These are phyloP conservation scores for Trametes gibbosa DNA, from an alignment of 768 basidiomycete species.

Conservation along the genomic window DNA sequence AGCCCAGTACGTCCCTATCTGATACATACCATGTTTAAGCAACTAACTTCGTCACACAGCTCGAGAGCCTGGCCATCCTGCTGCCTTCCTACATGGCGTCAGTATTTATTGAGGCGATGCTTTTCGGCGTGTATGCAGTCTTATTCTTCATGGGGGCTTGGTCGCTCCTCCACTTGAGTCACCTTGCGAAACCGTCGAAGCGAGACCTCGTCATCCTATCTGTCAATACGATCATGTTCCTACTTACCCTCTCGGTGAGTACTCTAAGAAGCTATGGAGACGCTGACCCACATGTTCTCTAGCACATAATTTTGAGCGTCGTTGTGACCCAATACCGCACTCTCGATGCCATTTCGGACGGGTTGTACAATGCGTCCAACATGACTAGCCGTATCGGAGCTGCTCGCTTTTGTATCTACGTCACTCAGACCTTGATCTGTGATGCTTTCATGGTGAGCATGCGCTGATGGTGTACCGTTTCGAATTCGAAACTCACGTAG, in stretches of 20 bases:
- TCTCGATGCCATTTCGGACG: neutral
- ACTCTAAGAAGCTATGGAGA: no score
- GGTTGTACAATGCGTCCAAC: neutral
- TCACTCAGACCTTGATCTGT: neutral
- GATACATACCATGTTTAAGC: no score
- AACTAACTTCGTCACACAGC: neutral
- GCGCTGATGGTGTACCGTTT: no score
- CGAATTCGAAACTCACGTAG: neutral
- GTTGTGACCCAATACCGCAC: neutral
- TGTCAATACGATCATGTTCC: neutral
- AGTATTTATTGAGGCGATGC: neutral
- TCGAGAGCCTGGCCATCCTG: neutral
- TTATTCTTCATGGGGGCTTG: neutral
- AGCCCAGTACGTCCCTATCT: neutral
- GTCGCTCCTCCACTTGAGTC: neutral
- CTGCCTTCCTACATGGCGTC: neutral
- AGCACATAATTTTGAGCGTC: slow-evolving; percentile 1
- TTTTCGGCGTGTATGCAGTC: slow-evolving; percentile 5
- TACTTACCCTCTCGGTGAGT: neutral
- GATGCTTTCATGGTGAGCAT: slow-evolving; percentile 8
- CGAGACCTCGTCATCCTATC: neutral
- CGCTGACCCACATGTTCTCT: neutral
- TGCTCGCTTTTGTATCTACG: neutral
- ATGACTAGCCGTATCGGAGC: neutral
- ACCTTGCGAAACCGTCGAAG: neutral